These are phyloP conservation scores for Lantana camara DNA, from an alignment of 257 asterid genomes.

Conservation along the genomic window DNA sequence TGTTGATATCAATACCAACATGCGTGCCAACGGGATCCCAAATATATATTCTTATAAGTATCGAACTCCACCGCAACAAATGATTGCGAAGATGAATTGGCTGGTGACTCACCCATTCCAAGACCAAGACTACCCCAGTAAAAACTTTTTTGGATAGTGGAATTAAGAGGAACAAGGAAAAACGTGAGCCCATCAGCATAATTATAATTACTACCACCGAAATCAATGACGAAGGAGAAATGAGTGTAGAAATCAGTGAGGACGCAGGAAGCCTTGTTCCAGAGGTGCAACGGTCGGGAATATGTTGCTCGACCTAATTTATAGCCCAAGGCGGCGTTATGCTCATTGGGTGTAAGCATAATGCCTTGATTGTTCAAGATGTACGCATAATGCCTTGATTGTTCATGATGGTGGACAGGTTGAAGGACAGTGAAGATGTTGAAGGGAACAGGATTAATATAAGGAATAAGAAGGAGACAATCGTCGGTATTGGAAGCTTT, in stretches of 20 bases:
- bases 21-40: conserved; percentile 45
- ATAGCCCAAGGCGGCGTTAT: neutral
- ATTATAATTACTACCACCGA: too few species aligned
- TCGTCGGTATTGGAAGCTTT: too few species aligned
- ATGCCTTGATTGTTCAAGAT: conserved; percentile 32
- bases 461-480: too few species aligned
- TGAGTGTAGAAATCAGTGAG: conserved; percentile 34
- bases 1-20: conserved; percentile 45
- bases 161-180: too few species aligned
- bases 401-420: conserved; percentile 14
- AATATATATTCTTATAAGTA: neutral
- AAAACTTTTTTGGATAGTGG: too few species aligned
- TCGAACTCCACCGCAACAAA: conserved; percentile 31
- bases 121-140: too few species aligned
- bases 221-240: too few species aligned
- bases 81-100: too few species aligned
- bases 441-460: too few species aligned
- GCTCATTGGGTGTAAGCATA: conserved; percentile 36
- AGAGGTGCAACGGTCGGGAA: conserved; percentile 25
- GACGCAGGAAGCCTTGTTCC: conserved; percentile 32
- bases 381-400: conserved; percentile 15
- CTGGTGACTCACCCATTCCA: too few species aligned
- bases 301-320: conserved; percentile 42
- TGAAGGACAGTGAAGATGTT: conserved; percentile 33
- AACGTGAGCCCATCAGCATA: too few species aligned